These are phyloP conservation scores for Coffea humblotiana DNA, from an alignment of 305 asterid species.

Conservation along the genomic window DNA sequence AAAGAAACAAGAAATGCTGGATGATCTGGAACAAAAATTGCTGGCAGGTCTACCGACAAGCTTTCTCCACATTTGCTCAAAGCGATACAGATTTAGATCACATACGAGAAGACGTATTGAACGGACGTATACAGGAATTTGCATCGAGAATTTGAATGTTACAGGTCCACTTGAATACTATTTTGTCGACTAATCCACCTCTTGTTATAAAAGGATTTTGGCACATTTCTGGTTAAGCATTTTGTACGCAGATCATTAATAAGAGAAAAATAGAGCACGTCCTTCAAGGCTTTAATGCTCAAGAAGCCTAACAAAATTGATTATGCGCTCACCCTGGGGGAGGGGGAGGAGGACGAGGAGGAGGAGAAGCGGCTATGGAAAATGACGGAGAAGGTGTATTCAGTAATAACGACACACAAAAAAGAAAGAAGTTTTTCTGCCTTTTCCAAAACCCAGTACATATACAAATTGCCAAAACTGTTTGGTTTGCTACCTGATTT, in stretches of 20 bases:
- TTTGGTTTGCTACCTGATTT: neutral
- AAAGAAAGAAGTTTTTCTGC: neutral
- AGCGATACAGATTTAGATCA: neutral
- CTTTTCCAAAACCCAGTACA: constrained; percentile 5
- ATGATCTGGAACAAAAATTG: neutral
- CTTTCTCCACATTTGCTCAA: neutral
- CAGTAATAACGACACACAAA: neutral
- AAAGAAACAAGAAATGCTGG: neutral
- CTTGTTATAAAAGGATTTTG: too few species aligned
- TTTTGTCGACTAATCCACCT: too few species aligned
- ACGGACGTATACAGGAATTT: too few species aligned
- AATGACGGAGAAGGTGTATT: neutral
- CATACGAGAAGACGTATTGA: neutral
- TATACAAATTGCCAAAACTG: constrained; percentile 7
- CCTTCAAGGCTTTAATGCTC: too few species aligned
- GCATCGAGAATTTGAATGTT: neutral
- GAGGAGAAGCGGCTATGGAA: too few species aligned
- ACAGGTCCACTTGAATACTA: too few species aligned
- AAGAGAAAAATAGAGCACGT: too few species aligned
- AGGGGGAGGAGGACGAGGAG: too few species aligned
- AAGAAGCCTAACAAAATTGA: neutral
- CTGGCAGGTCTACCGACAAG: neutral
- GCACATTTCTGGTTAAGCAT: too few species aligned
- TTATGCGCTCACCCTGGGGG: too few species aligned
- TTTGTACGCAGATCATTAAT: too few species aligned